phyloP scores from a whole-genome alignment of 495 filamentous ascomycete genomes.

The Hypoxylon subgilvum region DNA sequence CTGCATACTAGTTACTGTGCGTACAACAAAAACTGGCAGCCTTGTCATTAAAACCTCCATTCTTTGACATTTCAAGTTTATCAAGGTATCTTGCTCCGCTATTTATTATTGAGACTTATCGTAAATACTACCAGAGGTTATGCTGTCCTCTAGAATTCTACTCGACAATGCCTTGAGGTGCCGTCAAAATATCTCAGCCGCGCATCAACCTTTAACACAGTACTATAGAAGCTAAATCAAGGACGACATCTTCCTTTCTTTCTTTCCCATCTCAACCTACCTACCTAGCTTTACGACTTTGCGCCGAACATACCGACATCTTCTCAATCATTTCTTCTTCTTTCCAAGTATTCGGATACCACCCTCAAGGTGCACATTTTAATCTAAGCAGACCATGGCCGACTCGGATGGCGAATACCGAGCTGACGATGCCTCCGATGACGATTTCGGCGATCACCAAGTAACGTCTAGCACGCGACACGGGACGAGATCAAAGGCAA shows the following conservation, averaged over 20 bases:
- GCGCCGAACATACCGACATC: not conserved
- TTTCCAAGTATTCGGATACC: too few species aligned
- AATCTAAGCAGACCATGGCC: constrained; percentile 57
- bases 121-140: constrained; percentile 15
- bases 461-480: constrained; percentile 44
- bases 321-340: too few species aligned
- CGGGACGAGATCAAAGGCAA: constrained; percentile 27
- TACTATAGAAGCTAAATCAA: not conserved
- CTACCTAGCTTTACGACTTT: not conserved
- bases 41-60: constrained; percentile 16
- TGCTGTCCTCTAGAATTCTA: constrained; percentile 6
- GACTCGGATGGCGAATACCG: constrained; percentile 87
- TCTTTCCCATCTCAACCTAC: not conserved
- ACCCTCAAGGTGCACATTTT: too few species aligned
- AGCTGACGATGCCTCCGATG: constrained; percentile 72
- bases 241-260: constrained; percentile 1
- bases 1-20: constrained; percentile 18
- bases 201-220: not conserved
- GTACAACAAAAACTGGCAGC: constrained; percentile 23
- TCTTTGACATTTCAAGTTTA: not conserved
- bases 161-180: constrained; percentile 29
- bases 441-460: constrained; percentile 66
- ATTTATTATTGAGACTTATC: not conserved
- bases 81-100: not conserved
- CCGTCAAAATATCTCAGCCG: constrained; percentile 8